Base-by-base conservation (phyloP, 495 filamentous ascomycete species). In the Xylaria bambusicola region DNA sequence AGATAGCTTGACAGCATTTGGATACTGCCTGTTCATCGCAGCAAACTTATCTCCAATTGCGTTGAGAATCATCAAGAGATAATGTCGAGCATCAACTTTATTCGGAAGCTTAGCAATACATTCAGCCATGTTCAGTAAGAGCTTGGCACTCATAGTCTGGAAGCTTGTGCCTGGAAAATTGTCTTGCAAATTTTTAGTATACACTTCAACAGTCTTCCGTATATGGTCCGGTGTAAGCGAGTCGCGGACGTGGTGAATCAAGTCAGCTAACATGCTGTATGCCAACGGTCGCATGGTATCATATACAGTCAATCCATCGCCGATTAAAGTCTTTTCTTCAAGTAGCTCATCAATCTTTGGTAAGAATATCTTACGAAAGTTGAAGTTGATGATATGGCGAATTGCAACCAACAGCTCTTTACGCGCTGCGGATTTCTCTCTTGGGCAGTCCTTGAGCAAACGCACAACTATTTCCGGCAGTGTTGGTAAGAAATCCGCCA, bases 71-170 rank as follows among this genome's bases (percentile, higher is more conserved):
- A 95, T 94, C 59, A 99, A 90, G 57, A 99, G 74, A 73, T 96
- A 97, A 71, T 97, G 92, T 15, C 95, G 87, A 27, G 93, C 94
- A 70, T 98, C 93, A 23, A 86, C 84, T 72, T 97, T 98, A 66
- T 97, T 87, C 15, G 86, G 87, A 53, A 99, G 80, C 68, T 88
- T 91, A 0, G 93, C 91, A 63, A 99, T 99, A 71, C 89, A 93
- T 66, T 98, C 95, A 0, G 94, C 94, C 89, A 99, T 90, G 71
- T 99, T 99, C 51, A 99, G 75, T 2, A 99, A 77, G 3, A 99
- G 78, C 71, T 98, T 99, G 3, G 95, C 95, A 66, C 94, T 98
- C 95, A 99, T 99, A 0, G 95, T 99, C 71, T 99, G 95, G 70
- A 98, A 99, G 71, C 94, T 98, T 4, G 95, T 98, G 13, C 95